Percentiles rank a stretch among this genome's conserved stretches.
Evolutionary conservation across 495 filamentous ascomycete genomes (phyloP).

Genomic region (Xylaria grammica): DNA sequence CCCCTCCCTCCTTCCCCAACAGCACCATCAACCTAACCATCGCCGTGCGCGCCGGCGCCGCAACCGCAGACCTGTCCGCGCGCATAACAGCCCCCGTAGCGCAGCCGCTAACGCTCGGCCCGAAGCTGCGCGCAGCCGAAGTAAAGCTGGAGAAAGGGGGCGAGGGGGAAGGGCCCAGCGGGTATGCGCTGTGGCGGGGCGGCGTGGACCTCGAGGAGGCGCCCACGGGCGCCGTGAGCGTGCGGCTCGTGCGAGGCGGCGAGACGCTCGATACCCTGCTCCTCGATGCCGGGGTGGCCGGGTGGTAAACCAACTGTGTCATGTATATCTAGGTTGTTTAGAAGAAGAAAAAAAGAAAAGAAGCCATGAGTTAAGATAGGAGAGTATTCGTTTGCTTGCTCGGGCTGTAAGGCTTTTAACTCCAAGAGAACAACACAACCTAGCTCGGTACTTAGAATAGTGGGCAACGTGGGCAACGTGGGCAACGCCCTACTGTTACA

Average conservation of each 20-base stretch:
- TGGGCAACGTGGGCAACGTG: too few species aligned
- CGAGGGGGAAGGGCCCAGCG: conserved; percentile 18
- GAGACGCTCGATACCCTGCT: conserved; percentile 32
- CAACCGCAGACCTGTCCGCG: conserved; percentile 24
- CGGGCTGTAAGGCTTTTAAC: too few species aligned
- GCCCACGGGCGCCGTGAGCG: conserved; percentile 30
- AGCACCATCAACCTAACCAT: conserved; percentile 32
- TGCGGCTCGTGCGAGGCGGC: conserved; percentile 24
- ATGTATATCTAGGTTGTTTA: too few species aligned
- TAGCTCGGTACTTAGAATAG: too few species aligned
- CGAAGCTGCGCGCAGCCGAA: conserved; percentile 27
- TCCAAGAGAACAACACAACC: too few species aligned
- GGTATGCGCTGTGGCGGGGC: conserved; percentile 28
- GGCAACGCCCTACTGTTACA: too few species aligned
- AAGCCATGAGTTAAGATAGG: too few species aligned
- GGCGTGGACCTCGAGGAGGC: conserved; percentile 20
- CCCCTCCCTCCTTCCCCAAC: conserved; percentile 15
- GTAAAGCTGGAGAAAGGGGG: conserved; percentile 23
- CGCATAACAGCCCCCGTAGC: conserved; percentile 29
- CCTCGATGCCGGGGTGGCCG: conserved; percentile 31
- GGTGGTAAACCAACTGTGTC: conserved; percentile 33
- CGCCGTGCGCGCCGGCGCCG: conserved; percentile 23
- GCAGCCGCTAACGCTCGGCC: conserved; percentile 39
- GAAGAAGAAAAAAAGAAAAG: too few species aligned
- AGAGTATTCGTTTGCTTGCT: too few species aligned